Evolutionary conservation across 2,329 filamentous ascomycete genomes (phyloP), one percentile per base, ranked within the genome.

Genomic region (Phialophora chinensis): DNA sequence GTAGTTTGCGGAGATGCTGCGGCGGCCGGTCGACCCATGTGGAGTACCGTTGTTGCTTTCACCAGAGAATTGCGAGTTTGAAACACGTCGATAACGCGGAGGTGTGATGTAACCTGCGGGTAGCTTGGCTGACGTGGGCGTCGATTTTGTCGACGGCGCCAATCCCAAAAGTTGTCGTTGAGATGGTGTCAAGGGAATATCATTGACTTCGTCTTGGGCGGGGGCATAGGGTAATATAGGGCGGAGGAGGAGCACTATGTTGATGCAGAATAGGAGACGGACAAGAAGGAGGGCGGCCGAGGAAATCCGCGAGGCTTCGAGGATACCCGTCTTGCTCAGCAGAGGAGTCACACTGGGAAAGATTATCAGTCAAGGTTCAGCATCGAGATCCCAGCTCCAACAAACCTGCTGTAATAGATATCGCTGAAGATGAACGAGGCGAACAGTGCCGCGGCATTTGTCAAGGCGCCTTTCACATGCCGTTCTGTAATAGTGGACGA

Each of bases 161-260:
- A 99, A 87, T 56, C 93, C 93, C 60, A 99, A 87, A 14, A 97
- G 86, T 70, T 89, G 85, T 68, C 94, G 90, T 81, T 98, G 95
- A 12, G 89, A 88, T n/a, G 91, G 89, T 0, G 94, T 97, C 71
- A 99, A 86, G 68, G 94, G 88, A 59, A 99, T 96, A 77, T 99
- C 95, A 77, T 88, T 83, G 69, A 97, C 85, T 69, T 93, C 86
- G 77, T 98, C 95, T 72, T 84, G 84, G 52, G 85, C 84, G 69
- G 89, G 86, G 73, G 92, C 79, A 53, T 70, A 72, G 3, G 71
- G 72, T 31, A 73, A 59, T 12, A 97, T 85, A 2, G 94, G 95
- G 54, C 88, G 82, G 65, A 91, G 81, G 44, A 92, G 91, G 62
- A 89, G 74, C 69, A 82, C 76, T 61, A 96, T 90, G 78, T 96